Evolutionary conservation across 768 basidiomycete genomes (phyloP).

Genomic region (Pisolithus microcarpus): DNA sequence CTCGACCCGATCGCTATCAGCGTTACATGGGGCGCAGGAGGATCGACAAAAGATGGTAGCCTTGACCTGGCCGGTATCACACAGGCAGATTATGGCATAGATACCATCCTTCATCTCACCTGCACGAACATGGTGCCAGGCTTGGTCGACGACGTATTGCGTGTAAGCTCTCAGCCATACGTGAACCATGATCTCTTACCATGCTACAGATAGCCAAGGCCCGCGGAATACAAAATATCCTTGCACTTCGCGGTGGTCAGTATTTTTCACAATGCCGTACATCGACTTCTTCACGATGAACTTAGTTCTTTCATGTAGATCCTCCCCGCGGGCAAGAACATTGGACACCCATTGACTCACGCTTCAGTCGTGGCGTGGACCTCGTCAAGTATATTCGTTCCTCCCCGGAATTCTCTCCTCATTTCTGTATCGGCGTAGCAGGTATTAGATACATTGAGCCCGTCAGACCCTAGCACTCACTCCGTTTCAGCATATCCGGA

Average conservation of each 20-base stretch:
- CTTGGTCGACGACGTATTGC: conserved; percentile 77
- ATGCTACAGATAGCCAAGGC: conserved; percentile 63
- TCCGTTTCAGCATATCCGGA: conserved; percentile 74
- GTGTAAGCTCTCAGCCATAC: conserved; percentile 39
- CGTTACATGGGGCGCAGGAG: conserved; percentile 97
- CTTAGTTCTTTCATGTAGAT: conserved; percentile 41
- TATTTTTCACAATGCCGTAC: neutral
- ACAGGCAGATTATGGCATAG: conserved; percentile 66
- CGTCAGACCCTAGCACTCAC: neutral
- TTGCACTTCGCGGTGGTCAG: conserved; percentile 88
- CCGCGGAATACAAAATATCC: conserved; percentile 78
- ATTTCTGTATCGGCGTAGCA: conserved; percentile 94
- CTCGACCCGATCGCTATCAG: conserved; percentile 81
- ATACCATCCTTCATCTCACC: conserved; percentile 90
- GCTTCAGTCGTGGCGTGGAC: conserved; percentile 79
- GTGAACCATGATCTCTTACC: conserved; percentile 2
- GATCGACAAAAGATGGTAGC: conserved; percentile 80
- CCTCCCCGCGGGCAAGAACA: conserved; percentile 91
- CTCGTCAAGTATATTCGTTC: conserved; percentile 87
- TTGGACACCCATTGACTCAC: conserved; percentile 79
- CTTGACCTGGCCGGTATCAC: conserved; percentile 79
- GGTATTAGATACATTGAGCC: conserved; percentile 36
- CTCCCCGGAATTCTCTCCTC: conserved; percentile 64
- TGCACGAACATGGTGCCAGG: conserved; percentile 96
- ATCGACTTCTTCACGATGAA: neutral